Percentiles rank a stretch among this genome's conserved stretches.
These are phyloP conservation scores for Colletotrichum coccodes DNA, from an alignment of 2,329 filamentous ascomycete species.

Conservation along the genomic window DNA sequence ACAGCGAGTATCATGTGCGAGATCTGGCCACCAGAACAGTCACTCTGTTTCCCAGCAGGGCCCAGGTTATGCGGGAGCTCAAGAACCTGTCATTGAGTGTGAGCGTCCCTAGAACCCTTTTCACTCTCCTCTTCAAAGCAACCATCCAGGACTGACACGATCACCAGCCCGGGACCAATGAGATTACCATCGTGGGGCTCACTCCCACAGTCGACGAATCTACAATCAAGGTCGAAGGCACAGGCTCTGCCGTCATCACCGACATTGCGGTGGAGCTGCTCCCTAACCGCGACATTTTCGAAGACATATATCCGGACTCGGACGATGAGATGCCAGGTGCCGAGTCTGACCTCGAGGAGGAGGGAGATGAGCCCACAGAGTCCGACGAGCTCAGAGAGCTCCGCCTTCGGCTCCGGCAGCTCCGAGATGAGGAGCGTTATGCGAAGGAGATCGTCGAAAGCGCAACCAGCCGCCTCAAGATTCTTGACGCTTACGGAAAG, in stretches of 20 bases:
- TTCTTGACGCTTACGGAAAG: slow-evolving; percentile 53
- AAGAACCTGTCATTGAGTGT: slow-evolving; percentile 61
- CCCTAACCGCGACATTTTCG: slow-evolving; percentile 63
- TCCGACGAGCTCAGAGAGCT: slow-evolving; percentile 39
- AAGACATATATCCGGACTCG: slow-evolving; percentile 62
- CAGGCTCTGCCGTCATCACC: slow-evolving; percentile 64
- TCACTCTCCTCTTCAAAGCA: slow-evolving; percentile 59
- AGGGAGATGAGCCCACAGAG: slow-evolving; percentile 35
- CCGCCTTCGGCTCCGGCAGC: slow-evolving; percentile 41
- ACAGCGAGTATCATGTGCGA: slow-evolving; percentile 63
- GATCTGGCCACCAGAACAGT: slow-evolving; percentile 70
- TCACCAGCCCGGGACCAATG: slow-evolving; percentile 64
- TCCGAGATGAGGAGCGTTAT: slow-evolving; percentile 42
- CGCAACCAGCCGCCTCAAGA: slow-evolving; percentile 49
- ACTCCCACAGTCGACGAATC: slow-evolving; percentile 66
- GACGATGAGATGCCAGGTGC: slow-evolving; percentile 47
- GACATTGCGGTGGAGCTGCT: slow-evolving; percentile 71
- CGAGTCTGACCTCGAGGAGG: slow-evolving; percentile 32
- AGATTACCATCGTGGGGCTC: slow-evolving; percentile 66
- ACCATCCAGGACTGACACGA: slow-evolving; percentile 59
- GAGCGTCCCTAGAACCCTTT: slow-evolving; percentile 1
- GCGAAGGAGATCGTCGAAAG: slow-evolving; percentile 44
- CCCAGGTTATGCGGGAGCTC: slow-evolving; percentile 70
- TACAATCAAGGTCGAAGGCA: slow-evolving; percentile 70
- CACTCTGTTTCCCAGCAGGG: slow-evolving; percentile 69